Evolutionary conservation across 2,329 filamentous ascomycete species (phyloP).

Genomic region (Exophiala sp.): DNA sequence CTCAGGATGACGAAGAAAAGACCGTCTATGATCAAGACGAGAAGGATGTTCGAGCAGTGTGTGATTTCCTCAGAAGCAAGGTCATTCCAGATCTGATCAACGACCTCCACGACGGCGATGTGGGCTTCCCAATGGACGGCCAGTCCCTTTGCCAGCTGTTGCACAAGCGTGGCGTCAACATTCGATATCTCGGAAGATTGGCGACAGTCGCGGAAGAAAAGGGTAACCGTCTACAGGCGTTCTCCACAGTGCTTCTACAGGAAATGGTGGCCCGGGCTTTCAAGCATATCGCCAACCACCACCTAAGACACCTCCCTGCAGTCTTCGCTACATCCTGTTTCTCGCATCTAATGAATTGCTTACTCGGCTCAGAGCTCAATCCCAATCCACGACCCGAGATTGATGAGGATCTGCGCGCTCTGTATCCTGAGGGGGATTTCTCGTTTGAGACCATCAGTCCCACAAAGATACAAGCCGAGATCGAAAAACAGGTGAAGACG

Average conservation of each 20-base stretch:
- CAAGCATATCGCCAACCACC: constrained; percentile 82
- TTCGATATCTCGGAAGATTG: constrained; percentile 88
- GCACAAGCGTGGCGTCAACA: constrained; percentile 96
- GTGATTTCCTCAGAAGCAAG: constrained; percentile 69
- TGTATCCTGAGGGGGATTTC: constrained; percentile 81
- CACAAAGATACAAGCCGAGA: constrained; percentile 63
- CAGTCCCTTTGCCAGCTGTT: constrained; percentile 80
- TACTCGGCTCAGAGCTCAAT: constrained; percentile 75
- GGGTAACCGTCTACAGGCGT: constrained; percentile 69
- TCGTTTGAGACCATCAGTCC: constrained; percentile 77
- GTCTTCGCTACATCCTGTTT: constrained; percentile 76
- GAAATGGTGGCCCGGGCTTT: constrained; percentile 95
- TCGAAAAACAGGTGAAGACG: constrained; percentile 67
- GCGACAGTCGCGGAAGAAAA: constrained; percentile 65
- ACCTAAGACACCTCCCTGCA: constrained; percentile 74
- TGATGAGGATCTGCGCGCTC: constrained; percentile 66
- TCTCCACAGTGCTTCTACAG: constrained; percentile 74
- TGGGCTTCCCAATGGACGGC: constrained; percentile 99
- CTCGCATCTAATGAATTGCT: constrained; percentile 87
- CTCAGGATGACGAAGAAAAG: constrained; percentile 88
- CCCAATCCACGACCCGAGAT: constrained; percentile 72
- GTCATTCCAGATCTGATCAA: constrained; percentile 81
- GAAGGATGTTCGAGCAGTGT: constrained; percentile 79
- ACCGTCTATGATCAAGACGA: constrained; percentile 78
- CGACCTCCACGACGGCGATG: constrained; percentile 85